Percentiles rank a stretch among this genome's conserved stretches.
Conservation (phyloP, 805 yeast genomes). For the Candida taoyuanica region DNA sequence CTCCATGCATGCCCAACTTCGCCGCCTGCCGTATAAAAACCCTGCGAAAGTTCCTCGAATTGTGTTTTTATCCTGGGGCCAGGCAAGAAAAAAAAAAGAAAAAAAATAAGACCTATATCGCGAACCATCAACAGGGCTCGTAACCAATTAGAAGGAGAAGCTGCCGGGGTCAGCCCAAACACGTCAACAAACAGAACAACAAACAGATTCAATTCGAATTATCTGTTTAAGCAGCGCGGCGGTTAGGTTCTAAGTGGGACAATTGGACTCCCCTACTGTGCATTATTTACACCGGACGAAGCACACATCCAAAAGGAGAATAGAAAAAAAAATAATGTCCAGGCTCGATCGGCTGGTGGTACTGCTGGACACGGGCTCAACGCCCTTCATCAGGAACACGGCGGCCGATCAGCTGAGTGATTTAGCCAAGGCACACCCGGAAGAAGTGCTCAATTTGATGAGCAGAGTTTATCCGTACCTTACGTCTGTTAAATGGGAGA, state of each 20-base stretch:
- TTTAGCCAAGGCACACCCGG: constrained; percentile 90
- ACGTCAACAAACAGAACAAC: not conserved
- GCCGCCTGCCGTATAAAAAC: constrained; percentile 15
- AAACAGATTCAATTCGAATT: no score
- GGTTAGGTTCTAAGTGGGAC: not conserved
- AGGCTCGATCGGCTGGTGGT: constrained; percentile 42
- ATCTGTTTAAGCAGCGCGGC: constrained; percentile 1
- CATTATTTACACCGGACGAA: no score
- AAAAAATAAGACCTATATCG: not conserved
- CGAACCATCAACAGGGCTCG: constrained; percentile 1
- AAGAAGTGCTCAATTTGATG: constrained; percentile 74
- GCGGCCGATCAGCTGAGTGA: constrained; percentile 98
- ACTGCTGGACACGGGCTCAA: constrained; percentile 86
- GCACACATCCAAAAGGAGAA: no score
- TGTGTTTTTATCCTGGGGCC: no score
- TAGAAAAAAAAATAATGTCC: constrained; percentile 30
- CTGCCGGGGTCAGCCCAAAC: no score
- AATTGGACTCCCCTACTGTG: not conserved
- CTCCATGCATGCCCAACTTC: constrained; percentile 1
- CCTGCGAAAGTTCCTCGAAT: constrained; percentile 13
- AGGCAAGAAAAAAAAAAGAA: not conserved
- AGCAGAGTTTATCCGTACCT: constrained; percentile 91
- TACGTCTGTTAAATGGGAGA: constrained; percentile 86
- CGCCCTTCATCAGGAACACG: constrained; percentile 86
- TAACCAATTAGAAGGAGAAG: no score